Base-by-base conservation (phyloP, 495 filamentous ascomycete genomes). In the Paragyromitra xinjiangensis region DNA sequence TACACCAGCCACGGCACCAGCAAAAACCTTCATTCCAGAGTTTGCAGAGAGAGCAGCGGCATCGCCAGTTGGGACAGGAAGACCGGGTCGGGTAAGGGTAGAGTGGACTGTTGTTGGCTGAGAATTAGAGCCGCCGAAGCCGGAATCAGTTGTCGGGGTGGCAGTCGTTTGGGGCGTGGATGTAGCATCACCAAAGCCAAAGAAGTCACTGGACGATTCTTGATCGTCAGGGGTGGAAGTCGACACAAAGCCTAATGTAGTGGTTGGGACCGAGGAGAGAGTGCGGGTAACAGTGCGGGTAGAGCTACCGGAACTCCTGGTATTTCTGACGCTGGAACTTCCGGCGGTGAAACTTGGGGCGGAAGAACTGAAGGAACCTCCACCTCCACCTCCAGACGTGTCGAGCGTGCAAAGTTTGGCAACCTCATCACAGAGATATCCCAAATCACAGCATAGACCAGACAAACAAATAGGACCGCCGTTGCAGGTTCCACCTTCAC, bases 401-500 rank as follows among this genome's bases (percentile, higher is more conserved):
- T 22, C 16, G n/a, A 39, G 44, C 8, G n/a, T 0, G 29, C 68
- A 71, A 14, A 63, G 56, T 19, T 71, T 37, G 3, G 42, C n/a
- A 11, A 3, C 55, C n/a, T 71, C 68, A 12, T 71, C 26, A 14
- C 68, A 71, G 44, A 51, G 42, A 34, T 40, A 71, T 50, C 68
- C 68, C 6, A 71, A 22, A 40, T 62, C 44, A 11, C 68, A 71
- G 29, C 68, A 71, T 11, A 71, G 11, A 0, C 68, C 68, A 12
- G 42, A 50, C 55, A 1, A 11, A 45, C 68, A 71, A n/a, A 71
- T 29, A 4, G 68, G 68, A 12, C 68, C 68, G 26, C 68, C 68
- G 19, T 62, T 71, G 68, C 68, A 71, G 11, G n/a, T n/a, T 22
- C 56, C 68, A n/a, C 68, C 68, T 0, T 63, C 39, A 12, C 68